phyloP scores from a whole-genome alignment of 768 basidiomycete species.

The Russula sp. region DNA sequence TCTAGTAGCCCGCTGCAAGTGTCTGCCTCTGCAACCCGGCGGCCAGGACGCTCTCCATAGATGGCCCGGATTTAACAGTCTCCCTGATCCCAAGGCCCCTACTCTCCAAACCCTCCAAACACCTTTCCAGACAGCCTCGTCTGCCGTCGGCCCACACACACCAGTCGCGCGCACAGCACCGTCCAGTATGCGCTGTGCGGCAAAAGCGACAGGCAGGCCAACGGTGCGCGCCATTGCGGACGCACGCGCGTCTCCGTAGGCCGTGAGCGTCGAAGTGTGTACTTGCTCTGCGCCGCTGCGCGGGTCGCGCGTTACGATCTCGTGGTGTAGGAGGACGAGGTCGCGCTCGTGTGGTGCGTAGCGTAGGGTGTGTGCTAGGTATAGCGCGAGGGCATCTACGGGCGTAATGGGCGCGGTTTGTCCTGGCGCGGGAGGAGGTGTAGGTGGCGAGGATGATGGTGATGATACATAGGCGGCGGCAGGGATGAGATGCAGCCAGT shows the following conservation, averaged over 20 bases:
- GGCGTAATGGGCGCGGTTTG: conserved; percentile 43
- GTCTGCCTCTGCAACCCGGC: conserved; percentile 22
- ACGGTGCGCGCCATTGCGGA: conserved; percentile 93
- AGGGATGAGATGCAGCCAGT: conserved; percentile 46
- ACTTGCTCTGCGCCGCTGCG: conserved; percentile 42
- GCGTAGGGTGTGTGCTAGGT: conserved; percentile 67
- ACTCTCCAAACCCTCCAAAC: conserved; percentile 61
- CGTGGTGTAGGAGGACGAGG: conserved; percentile 83
- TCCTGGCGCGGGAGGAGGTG: conserved; percentile 47
- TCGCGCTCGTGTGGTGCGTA: conserved; percentile 76
- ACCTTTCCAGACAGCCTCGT: conserved; percentile 55
- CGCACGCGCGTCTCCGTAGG: conserved; percentile 54
- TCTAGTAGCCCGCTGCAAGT: not conserved
- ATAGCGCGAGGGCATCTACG: conserved; percentile 69
- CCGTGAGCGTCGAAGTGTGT: conserved; percentile 63
- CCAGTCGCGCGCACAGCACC: conserved; percentile 52
- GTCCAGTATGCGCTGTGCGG: conserved; percentile 67
- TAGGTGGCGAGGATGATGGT: conserved; percentile 6
- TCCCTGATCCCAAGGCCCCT: conserved; percentile 45
- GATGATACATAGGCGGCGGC: conserved; percentile 26
- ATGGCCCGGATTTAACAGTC: conserved; percentile 41
- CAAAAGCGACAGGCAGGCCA: conserved; percentile 83
- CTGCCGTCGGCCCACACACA: conserved; percentile 64
- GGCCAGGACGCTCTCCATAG: conserved; percentile 39
- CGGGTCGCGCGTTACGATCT: conserved; percentile 54